These are phyloP conservation scores for Usnea hakonensis DNA, from an alignment of 495 filamentous ascomycete genomes.

Conservation along the genomic window DNA sequence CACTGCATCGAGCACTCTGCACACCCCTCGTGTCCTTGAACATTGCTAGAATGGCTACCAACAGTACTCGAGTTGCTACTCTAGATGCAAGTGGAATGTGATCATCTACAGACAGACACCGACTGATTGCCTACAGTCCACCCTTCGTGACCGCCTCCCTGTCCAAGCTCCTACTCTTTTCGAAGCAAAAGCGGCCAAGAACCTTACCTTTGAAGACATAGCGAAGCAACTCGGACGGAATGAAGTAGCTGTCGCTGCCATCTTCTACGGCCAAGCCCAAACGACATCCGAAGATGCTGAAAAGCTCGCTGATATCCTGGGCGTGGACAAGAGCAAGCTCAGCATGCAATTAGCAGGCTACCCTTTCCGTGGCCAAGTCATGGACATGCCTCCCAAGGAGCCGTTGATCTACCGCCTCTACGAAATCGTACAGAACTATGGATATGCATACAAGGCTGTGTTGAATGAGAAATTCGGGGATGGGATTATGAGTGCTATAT, in stretches of 20 bases:
- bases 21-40: not conserved
- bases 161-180: constrained; percentile 70
- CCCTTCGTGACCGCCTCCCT: constrained; percentile 49
- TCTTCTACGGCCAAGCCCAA: constrained; percentile 90
- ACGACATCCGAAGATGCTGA: constrained; percentile 71
- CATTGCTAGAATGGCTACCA: constrained; percentile 21
- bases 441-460: constrained; percentile 92
- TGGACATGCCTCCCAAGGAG: constrained; percentile 91
- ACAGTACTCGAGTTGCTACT: constrained; percentile 20
- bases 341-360: constrained; percentile 58
- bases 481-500: constrained; percentile 97
- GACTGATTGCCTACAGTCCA: constrained; percentile 16
- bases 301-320: constrained; percentile 61
- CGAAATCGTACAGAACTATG: constrained; percentile 98
- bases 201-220: constrained; percentile 76
- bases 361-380: constrained; percentile 73
- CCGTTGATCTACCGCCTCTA: constrained; percentile 90
- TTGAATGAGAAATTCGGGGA: constrained; percentile 99
- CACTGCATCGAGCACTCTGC: not conserved
- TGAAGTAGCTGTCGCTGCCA: constrained; percentile 83
- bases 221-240: constrained; percentile 67
- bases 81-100: constrained; percentile 22
- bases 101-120: not conserved
- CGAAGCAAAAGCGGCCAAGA: constrained; percentile 65
- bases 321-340: constrained; percentile 49